A percentile compares a stretch with the other conserved stretches of the same genome.
Evolutionary conservation across 1,284 basidiomycete genomes (phyloP).

Genomic region (Ganoderma sinense): DNA sequence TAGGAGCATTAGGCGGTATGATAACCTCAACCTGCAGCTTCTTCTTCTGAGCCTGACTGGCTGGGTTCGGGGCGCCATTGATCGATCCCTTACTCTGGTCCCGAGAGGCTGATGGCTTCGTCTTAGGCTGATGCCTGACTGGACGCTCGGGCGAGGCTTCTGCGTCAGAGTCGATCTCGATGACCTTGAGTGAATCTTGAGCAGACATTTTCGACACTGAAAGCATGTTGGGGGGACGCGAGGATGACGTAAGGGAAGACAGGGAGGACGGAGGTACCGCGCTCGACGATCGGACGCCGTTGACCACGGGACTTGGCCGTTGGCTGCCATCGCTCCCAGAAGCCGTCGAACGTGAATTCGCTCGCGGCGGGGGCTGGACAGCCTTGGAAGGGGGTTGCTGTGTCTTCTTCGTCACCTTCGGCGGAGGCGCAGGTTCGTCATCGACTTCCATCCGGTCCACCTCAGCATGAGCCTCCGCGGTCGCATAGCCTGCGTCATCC

Average conservation of each 20-base stretch:
- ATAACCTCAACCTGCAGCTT: slow-evolving; percentile 29
- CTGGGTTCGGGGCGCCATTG: slow-evolving; percentile 14
- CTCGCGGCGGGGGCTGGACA: background rate
- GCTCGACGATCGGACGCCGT: slow-evolving; percentile 8
- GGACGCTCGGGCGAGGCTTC: slow-evolving; percentile 18
- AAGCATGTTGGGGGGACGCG: slow-evolving; percentile 13
- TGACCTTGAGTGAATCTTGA: slow-evolving; percentile 29
- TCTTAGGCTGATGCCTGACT: slow-evolving; percentile 4
- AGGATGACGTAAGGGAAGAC: slow-evolving; percentile 16
- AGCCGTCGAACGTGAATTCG: slow-evolving; percentile 9
- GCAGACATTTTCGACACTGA: background rate
- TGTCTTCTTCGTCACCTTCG: slow-evolving; percentile 1
- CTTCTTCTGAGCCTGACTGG: slow-evolving; percentile 22
- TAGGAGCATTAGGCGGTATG: slow-evolving; percentile 7
- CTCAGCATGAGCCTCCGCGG: slow-evolving; percentile 35
- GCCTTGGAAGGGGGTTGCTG: background rate
- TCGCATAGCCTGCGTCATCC: slow-evolving; percentile 41
- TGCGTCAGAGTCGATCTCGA: slow-evolving; percentile 38
- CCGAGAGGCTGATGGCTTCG: slow-evolving; percentile 4
- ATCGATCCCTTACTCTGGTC: slow-evolving; percentile 4
- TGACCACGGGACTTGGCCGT: slow-evolving; percentile 17
- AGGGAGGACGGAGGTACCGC: slow-evolving; percentile 13
- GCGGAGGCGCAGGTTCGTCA: slow-evolving; percentile 9
- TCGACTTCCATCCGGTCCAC: slow-evolving; percentile 35
- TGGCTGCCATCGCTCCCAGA: slow-evolving; percentile 6